phyloP scores from a whole-genome alignment of 805 yeast genomes.

The Candida koratica region DNA sequence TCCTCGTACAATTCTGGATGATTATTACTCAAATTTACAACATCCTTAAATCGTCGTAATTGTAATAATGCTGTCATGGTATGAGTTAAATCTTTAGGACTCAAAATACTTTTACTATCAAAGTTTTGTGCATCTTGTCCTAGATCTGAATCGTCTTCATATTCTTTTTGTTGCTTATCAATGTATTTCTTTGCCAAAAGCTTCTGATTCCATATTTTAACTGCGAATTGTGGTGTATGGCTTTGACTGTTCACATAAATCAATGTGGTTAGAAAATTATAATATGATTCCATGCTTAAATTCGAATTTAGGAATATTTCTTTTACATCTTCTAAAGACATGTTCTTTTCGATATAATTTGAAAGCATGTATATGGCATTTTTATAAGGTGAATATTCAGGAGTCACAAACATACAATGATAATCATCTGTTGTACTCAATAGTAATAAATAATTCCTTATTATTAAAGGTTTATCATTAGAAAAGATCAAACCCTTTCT shows the following conservation, averaged over 20 bases:
- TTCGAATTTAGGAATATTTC: neutral
- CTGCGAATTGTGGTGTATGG: conserved; percentile 3
- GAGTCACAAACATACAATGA: conserved; percentile 17
- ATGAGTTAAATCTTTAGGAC: conserved; percentile 23
- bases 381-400: conserved; percentile 18
- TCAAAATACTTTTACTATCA: neutral
- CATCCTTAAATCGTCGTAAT: conserved; percentile 20
- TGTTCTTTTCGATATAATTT: conserved; percentile 1
- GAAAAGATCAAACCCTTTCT: conserved; percentile 14
- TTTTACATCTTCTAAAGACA: neutral
- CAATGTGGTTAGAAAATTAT: conserved; percentile 12
- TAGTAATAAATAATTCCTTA: conserved; percentile 18
- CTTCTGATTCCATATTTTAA: conserved; percentile 10
- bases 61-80: conserved; percentile 29
- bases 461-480: conserved; percentile 14
- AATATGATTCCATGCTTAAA: neutral
- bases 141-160: neutral
- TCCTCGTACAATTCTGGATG: conserved; percentile 42
- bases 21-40: conserved; percentile 29
- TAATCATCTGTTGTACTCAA: conserved; percentile 18
- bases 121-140: neutral
- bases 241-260: conserved; percentile 5
- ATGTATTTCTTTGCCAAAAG: neutral
- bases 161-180: neutral
- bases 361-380: conserved; percentile 13